Evolutionary conservation across 2,329 filamentous ascomycete genomes (phyloP).

Genomic region (Bipolaris gigantea): DNA sequence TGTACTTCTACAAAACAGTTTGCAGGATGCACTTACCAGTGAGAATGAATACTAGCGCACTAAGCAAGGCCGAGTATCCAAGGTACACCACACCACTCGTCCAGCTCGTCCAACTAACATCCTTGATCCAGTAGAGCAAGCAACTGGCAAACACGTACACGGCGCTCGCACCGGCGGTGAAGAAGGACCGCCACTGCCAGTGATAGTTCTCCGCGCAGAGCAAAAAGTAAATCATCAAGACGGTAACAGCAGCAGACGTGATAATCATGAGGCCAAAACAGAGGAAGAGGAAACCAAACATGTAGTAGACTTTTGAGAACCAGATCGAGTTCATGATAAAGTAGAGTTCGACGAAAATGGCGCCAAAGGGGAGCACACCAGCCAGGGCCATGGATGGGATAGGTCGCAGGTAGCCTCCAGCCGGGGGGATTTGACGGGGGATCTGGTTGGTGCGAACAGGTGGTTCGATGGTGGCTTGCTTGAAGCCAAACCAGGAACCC

Average conservation of each 20-base stretch:
- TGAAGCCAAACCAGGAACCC: slow-evolving; percentile 93
- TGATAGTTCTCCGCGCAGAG: slow-evolving; percentile 97
- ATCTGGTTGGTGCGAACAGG: slow-evolving; percentile 98
- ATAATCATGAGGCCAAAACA: slow-evolving; percentile 98
- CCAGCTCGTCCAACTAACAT: slow-evolving; percentile 80
- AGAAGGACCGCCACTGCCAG: slow-evolving; percentile 97
- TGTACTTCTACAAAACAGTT: neutral
- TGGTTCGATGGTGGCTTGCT: slow-evolving; percentile 65
- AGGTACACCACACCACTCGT: slow-evolving; percentile 89
- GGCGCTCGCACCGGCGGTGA: slow-evolving; percentile 86
- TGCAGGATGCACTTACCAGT: slow-evolving; percentile 67
- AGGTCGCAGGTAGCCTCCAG: slow-evolving; percentile 78
- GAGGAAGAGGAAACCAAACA: slow-evolving; percentile 98
- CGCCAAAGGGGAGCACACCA: slow-evolving; percentile 89
- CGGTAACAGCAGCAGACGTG: slow-evolving; percentile 87
- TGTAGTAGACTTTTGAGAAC: slow-evolving; percentile 99
- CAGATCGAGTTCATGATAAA: slow-evolving; percentile 99
- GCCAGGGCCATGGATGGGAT: slow-evolving; percentile 90
- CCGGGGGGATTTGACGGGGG: slow-evolving; percentile 89
- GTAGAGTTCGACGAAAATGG: slow-evolving; percentile 97
- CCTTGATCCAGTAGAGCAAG: slow-evolving; percentile 85
- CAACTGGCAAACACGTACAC: slow-evolving; percentile 92
- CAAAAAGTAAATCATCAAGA: slow-evolving; percentile 94
- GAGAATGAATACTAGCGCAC: slow-evolving; percentile 88
- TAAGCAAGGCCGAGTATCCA: slow-evolving; percentile 87